Evolutionary conservation across 768 basidiomycete genomes (phyloP).

Genomic region (Lactifluus subvellereus): DNA sequence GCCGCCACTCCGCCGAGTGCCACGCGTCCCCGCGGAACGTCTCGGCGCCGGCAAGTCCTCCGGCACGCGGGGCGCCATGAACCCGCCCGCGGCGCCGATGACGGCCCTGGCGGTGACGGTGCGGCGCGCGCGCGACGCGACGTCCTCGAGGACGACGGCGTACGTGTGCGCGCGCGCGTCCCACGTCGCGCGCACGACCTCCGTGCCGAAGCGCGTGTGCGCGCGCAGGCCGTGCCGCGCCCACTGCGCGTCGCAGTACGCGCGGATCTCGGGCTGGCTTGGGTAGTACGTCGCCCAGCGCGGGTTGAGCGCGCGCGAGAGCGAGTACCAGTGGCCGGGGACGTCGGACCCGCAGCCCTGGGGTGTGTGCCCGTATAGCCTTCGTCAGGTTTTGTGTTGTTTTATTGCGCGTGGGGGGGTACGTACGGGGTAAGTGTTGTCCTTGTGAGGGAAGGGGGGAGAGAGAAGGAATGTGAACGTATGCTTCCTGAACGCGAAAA

Average conservation of each 20-base stretch:
- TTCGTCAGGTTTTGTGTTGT: too few relatives aligned
- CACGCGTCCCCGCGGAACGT: constrained; percentile 45
- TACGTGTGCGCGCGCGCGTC: constrained; percentile 26
- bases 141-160: constrained; percentile 27
- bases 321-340: constrained; percentile 28
- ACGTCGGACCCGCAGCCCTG: constrained; percentile 31
- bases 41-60: constrained; percentile 27
- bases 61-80: constrained; percentile 28
- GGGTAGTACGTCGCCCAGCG: constrained; percentile 28
- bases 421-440: constrained; percentile 29
- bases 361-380: too few relatives aligned
- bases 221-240: constrained; percentile 24
- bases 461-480: background rate
- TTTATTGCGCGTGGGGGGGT: too few relatives aligned
- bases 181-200: constrained; percentile 32
- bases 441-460: constrained; percentile 20
- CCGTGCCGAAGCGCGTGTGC: constrained; percentile 27
- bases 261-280: constrained; percentile 28
- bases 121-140: constrained; percentile 1
- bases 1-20: constrained; percentile 53
- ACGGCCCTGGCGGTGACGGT: constrained; percentile 26
- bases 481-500: background rate
- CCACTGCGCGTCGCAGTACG: constrained; percentile 28
- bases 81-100: constrained; percentile 29
- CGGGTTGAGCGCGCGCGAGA: constrained; percentile 29